phyloP scores from a whole-genome alignment of 225 moss, liverwort and hornwort genomes.

The Asterella californica region DNA sequence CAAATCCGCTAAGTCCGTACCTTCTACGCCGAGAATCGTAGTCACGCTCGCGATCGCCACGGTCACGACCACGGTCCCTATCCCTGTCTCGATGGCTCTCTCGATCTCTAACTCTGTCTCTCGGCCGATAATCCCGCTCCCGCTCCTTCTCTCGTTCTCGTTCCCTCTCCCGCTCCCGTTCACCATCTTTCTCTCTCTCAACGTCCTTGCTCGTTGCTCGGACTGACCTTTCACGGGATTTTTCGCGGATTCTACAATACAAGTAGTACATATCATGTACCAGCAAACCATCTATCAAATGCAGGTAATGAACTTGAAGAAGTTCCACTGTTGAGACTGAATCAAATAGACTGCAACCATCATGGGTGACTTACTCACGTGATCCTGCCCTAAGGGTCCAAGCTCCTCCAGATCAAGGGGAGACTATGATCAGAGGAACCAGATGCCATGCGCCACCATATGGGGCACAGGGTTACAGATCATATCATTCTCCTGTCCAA shows the following conservation, averaged over 20 bases:
- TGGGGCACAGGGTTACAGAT: constrained; percentile 47
- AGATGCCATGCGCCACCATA: constrained; percentile 45
- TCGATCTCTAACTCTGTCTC: constrained; percentile 58
- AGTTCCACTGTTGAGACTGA: constrained; percentile 29
- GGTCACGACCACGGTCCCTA: constrained; percentile 44
- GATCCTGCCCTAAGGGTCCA: constrained; percentile 52
- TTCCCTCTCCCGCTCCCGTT: constrained; percentile 60
- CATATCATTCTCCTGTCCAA: constrained; percentile 47
- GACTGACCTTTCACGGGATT: constrained; percentile 46
- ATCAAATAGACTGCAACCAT: constrained; percentile 40
- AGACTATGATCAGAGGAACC: constrained; percentile 47
- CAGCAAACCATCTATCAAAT: not conserved
- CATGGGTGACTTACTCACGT: constrained; percentile 39
- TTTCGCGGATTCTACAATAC: constrained; percentile 60
- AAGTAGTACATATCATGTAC: constrained; percentile 13
- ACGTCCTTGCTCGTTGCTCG: constrained; percentile 62
- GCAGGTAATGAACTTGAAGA: constrained; percentile 9
- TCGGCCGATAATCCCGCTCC: constrained; percentile 57
- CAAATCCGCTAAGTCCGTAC: constrained; percentile 29
- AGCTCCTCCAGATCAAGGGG: constrained; percentile 49
- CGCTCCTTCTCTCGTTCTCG: constrained; percentile 64
- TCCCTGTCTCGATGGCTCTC: constrained; percentile 32
- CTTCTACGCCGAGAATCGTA: constrained; percentile 68
- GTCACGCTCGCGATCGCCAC: constrained; percentile 68
- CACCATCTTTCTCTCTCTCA: constrained; percentile 69